A percentile compares a stretch with the other conserved stretches of the same genome.
Conservation (phyloP, 2,329 filamentous ascomycete species). For the Fusarium phyllophilum region DNA sequence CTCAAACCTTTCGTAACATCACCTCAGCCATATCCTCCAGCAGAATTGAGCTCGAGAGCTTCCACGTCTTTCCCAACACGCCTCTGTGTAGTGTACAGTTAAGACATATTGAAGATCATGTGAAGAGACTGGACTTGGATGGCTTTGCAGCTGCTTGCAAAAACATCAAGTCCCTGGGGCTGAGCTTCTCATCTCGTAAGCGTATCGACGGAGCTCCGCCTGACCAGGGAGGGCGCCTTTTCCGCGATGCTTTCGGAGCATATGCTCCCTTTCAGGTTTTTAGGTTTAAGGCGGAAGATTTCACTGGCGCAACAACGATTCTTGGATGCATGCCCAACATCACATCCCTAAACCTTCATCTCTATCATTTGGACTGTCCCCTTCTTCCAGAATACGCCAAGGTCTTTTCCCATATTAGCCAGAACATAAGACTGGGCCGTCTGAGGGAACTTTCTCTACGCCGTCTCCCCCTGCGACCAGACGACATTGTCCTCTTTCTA, state of each 20-base stretch:
- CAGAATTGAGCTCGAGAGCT: background rate
- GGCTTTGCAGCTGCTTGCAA: background rate
- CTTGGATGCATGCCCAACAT: background rate
- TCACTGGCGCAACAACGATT: background rate
- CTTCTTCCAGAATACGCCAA: background rate
- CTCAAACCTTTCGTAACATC: background rate
- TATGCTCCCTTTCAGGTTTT: too few relatives aligned
- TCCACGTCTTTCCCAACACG: background rate
- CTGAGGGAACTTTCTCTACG: background rate
- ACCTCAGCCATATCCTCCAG: background rate
- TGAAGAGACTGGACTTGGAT: background rate
- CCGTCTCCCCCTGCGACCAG: background rate
- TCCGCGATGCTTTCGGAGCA: background rate
- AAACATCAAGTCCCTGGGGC: background rate
- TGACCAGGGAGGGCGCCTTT: background rate
- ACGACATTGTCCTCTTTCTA: background rate
- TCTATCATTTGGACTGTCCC: rapidly evolving
- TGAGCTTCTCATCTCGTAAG: too few relatives aligned
- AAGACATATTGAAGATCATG: background rate
- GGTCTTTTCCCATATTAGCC: background rate
- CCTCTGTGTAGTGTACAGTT: background rate
- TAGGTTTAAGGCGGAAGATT: too few relatives aligned
- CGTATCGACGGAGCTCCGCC: too few relatives aligned
- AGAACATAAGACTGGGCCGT: background rate
- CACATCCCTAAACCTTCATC: background rate